Percentiles rank a stretch among this genome's conserved stretches.
These are phyloP conservation scores for Mortierella sp. DNA, from an alignment of 371 early-diverging fungal species.

Conservation along the genomic window DNA sequence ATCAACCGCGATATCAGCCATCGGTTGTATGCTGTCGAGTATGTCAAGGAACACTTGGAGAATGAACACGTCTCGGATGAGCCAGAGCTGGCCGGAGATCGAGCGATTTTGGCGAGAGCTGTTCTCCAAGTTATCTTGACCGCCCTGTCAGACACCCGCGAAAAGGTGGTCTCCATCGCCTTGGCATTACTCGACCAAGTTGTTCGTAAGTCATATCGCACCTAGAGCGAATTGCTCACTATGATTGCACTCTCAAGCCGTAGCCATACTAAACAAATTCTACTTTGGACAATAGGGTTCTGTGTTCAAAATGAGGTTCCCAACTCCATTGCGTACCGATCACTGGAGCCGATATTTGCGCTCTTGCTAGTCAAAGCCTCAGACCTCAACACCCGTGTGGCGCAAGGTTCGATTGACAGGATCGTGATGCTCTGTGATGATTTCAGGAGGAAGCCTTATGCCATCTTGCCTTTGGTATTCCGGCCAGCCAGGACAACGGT, in stretches of 20 bases:
- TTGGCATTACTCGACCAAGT: conserved; percentile 70
- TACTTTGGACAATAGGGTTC: conserved; percentile 44
- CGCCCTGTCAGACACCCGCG: conserved; percentile 76
- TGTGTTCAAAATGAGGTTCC: conserved; percentile 60
- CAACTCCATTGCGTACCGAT: conserved; percentile 52
- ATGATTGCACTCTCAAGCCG: background rate
- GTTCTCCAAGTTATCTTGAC: conserved; percentile 70
- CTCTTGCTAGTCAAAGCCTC: conserved; percentile 70
- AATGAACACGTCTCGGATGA: conserved; percentile 43
- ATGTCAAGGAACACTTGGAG: conserved; percentile 44
- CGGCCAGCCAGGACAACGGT: conserved; percentile 56
- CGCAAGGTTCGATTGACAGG: conserved; percentile 63
- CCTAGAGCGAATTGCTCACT: background rate
- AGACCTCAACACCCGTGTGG: conserved; percentile 74
- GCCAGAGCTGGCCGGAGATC: conserved; percentile 26
- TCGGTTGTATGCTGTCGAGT: conserved; percentile 42
- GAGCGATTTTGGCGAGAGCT: conserved; percentile 64
- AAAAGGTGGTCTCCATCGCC: conserved; percentile 65
- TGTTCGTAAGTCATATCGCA: conserved; percentile 60
- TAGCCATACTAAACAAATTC: background rate
- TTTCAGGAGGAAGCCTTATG: conserved; percentile 63
- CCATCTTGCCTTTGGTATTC: conserved; percentile 67
- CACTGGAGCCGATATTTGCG: conserved; percentile 67
- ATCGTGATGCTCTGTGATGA: conserved; percentile 67
- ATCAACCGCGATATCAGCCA: conserved; percentile 40